Evolutionary conservation across 2,329 filamentous ascomycete species (phyloP), one percentile per base, ranked within the genome.

Genomic region (Alternaria gaisen): DNA sequence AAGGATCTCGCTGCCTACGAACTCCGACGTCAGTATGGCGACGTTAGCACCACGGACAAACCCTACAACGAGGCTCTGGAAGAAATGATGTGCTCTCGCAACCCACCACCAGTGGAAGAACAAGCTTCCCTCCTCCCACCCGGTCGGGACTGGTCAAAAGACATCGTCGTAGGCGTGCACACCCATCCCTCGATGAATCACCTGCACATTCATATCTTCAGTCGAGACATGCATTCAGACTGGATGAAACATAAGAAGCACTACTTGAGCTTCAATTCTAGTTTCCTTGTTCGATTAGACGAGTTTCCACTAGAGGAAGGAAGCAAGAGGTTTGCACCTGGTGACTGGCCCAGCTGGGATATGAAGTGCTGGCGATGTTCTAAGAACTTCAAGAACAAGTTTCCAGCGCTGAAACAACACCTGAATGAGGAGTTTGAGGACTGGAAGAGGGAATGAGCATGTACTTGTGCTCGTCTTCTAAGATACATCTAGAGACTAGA

Each of bases 161-260:
- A 95, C 26, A 85, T 98, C 50, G 86, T 87, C 51, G 86, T 89
- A 20, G 95, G 95, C 14, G 86, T 97, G 8, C 95, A 99, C 80
- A 91, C 92, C 3, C 88, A 90, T 68, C 95, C 95, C 3, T 94
- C 90, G 57, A 98, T 99, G 95, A 90, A 87, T 65, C 93, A 98
- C 77, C 76, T 98, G 56, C 95, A 99, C 79, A 84, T 98, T 4
- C 95, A 99, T 78, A 88, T 98, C 30, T 80, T 98, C 58, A 92
- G 91, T 40, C 83, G 87, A 18, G 95, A 99, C 76, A 90, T 92
- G 84, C 84, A 88, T 70, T 93, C 90, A 38, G 84, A 86, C 11
- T 85, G 84, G 46, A 68, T 97, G 78, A 92, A 90, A 80, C 89
- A 94, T 74, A 85, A 88, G 65, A 94, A 93, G 77, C 95, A 98